phyloP scores from a whole-genome alignment of 108 stramenopile genomes.

The Cyclostephanos invisitatus region DNA sequence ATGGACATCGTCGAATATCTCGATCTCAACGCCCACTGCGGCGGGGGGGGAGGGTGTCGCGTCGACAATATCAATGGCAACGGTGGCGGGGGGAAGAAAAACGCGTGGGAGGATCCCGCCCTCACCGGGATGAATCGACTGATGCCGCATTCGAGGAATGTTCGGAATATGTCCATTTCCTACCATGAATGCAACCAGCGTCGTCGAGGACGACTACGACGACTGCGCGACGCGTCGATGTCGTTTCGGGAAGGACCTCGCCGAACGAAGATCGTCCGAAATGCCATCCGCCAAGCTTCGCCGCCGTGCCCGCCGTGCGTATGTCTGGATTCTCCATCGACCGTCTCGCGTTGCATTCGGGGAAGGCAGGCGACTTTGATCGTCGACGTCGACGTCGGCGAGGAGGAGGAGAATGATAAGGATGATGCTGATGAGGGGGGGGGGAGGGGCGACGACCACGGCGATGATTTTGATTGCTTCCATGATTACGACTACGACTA shows the following conservation, averaged over 20 bases:
- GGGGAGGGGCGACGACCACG: too few relatives aligned
- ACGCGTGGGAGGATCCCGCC: constrained; percentile 40
- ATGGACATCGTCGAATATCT: not conserved
- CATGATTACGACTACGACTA: too few relatives aligned
- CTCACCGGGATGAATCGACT: constrained; percentile 37
- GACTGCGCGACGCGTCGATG: not conserved
- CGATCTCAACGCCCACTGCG: constrained; percentile 25
- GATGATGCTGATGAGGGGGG: too few relatives aligned
- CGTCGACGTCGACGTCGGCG: not conserved
- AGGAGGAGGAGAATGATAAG: too few relatives aligned
- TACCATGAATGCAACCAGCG: too few relatives aligned
- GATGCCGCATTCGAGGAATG: constrained; percentile 31
- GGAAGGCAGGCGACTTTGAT: not conserved
- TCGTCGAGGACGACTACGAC: not conserved
- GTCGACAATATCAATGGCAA: not conserved
- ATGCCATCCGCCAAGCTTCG: not conserved
- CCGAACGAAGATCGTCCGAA: too few relatives aligned
- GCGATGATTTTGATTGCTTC: too few relatives aligned
- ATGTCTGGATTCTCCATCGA: constrained; percentile 33
- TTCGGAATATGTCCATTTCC: constrained; percentile 16
- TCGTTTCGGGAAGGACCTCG: too few relatives aligned
- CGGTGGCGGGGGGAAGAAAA: constrained; percentile 7
- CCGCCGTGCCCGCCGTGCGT: constrained; percentile 23
- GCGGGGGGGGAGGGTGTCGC: not conserved
- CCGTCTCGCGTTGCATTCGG: not conserved